Base-by-base conservation (phyloP, 129 eudicot genomes). In the Solidago caesia region DNA sequence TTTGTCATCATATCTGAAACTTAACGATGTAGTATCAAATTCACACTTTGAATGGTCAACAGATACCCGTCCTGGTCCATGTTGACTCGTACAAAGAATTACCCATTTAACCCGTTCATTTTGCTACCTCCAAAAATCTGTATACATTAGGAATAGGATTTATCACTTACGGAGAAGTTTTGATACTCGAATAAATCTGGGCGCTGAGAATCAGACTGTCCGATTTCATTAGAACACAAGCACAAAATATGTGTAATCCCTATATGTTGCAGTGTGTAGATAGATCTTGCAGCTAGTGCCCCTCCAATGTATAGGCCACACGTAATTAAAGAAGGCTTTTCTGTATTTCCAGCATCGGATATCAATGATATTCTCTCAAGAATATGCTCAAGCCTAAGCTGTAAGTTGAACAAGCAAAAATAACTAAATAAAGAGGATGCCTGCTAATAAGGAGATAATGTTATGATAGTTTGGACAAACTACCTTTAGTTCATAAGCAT, bases 341-440 rank as follows among this genome's bases (percentile, higher is more conserved):
- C 99, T 11, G 99, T 91, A 75, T 91, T 95, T 72, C 87, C 97
- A 80, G 97, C 99, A 85, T 95, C 96, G 21, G 94, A 91, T 85
- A 95, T 91, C 64, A 95, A 79, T 33, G 93, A 79, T 82, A 89
- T 91, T 83, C 97, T 85, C 85, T 91, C 97, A 56, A 95, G 97
- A 70, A 95, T 87, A 82, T 95, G 99, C 82, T 95, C 97, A 45
- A 95, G 96, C 85, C 99, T 85, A 63, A 95, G 94, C 99, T 95
- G 88, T 67, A 81, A 70, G 67, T 68, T 76, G 10, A 57, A 71
- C 25, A 68, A 65, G 45, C 73, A 64, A 64, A 48, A 55, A 70
- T 49, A 47, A 68, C 15, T 68, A 25, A 44, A 69, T 59, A 15
- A 77, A 47, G 59, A 27, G 44, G 41, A 61, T 65, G 70, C 29